Conservation (phyloP, 2,329 filamentous ascomycete genomes). For the Dactylellina leptospora region DNA sequence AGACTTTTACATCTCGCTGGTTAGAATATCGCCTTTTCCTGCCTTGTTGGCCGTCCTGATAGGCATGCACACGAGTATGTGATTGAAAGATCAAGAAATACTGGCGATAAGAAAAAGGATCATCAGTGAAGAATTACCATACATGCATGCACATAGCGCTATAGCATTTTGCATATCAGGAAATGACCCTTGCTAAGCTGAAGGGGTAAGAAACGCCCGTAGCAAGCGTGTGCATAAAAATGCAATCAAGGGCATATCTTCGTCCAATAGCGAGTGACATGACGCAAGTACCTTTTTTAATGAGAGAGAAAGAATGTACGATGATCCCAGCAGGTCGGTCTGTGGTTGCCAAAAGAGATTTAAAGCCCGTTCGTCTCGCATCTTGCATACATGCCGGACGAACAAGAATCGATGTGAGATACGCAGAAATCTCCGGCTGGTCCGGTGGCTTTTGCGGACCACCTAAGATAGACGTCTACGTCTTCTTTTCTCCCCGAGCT, state of each 20-base stretch:
- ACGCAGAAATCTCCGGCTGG: constrained; percentile 37
- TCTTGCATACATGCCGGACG: background rate
- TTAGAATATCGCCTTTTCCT: background rate
- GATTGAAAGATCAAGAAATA: constrained; percentile 6
- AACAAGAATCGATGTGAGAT: background rate
- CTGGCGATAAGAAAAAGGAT: constrained; percentile 25
- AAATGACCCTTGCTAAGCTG: constrained; percentile 23
- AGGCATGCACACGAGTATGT: background rate
- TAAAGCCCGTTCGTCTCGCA: constrained; percentile 1
- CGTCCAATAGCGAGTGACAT: constrained; percentile 22
- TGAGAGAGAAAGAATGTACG: background rate
- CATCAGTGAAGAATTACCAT: background rate
- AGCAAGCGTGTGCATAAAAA: background rate
- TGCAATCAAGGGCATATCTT: background rate
- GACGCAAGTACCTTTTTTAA: constrained; percentile 4
- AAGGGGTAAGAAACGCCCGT: background rate
- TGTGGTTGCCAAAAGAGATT: constrained; percentile 6
- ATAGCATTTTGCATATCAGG: constrained; percentile 9
- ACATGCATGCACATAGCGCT: background rate
- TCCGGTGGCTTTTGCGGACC: background rate
- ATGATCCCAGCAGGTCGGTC: background rate
- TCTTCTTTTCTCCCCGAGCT: too few species aligned
- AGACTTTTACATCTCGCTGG: constrained; percentile 12
- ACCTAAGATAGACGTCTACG: too few species aligned
- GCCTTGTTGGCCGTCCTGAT: constrained; percentile 1